Evolutionary conservation across 345 rosid species (phyloP).

Genomic region (Gossypioides kirkii): DNA sequence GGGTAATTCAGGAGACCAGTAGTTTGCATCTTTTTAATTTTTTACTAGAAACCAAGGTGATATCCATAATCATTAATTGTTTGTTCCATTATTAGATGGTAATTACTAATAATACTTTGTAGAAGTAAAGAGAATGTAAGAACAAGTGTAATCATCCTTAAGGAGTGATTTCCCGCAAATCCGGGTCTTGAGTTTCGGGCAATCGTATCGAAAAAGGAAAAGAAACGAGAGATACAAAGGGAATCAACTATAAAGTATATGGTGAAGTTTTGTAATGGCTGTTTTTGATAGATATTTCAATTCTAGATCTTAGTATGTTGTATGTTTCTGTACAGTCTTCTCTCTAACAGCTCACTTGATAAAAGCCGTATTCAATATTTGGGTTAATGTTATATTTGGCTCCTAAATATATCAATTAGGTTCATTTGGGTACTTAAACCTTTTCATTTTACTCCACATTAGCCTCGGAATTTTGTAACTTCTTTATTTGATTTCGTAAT

Average conservation of each 20-base stretch:
- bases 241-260: conserved; percentile 22
- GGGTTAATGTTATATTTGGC: too few species aligned
- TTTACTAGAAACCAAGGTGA: conserved; percentile 17
- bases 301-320: conserved; percentile 1
- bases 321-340: neutral
- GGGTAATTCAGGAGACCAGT: conserved; percentile 14
- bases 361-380: neutral
- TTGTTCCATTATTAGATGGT: conserved; percentile 30
- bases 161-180: neutral
- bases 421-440: too few species aligned
- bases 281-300: neutral
- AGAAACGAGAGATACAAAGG: conserved; percentile 10
- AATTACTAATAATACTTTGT: conserved; percentile 12
- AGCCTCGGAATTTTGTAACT: too few species aligned
- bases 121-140: conserved; percentile 24
- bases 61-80: conserved; percentile 28
- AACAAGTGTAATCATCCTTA: neutral
- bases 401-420: too few species aligned
- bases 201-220: conserved; percentile 3
- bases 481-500: too few species aligned
- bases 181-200: neutral
- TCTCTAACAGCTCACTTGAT: neutral
- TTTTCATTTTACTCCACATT: too few species aligned
- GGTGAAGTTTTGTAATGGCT: neutral
- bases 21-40: conserved; percentile 13